Percentiles rank a stretch among this genome's conserved stretches.
These are phyloP conservation scores for Fusarium newnesense DNA, from an alignment of 2,329 filamentous ascomycete species.

Conservation along the genomic window DNA sequence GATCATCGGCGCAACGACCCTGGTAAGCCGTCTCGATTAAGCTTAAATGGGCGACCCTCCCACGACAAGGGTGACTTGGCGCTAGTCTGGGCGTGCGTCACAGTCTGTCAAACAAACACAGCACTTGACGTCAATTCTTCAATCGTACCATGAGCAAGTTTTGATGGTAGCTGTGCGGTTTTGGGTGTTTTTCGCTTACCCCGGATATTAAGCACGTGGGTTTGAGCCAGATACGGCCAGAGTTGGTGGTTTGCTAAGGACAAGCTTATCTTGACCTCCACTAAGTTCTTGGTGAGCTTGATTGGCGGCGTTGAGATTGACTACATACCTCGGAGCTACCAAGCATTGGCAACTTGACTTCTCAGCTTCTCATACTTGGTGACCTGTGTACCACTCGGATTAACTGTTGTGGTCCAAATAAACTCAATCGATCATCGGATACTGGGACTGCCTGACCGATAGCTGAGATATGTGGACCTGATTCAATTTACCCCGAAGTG, in stretches of 20 bases:
- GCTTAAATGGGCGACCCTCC: conserved; percentile 30
- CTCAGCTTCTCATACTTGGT: no score
- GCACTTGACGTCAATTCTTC: conserved; percentile 31
- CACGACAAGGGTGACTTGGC: conserved; percentile 25
- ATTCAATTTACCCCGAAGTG: conserved; percentile 13
- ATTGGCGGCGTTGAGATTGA: background rate
- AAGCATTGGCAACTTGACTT: background rate
- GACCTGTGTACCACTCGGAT: background rate
- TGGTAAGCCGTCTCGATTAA: conserved; percentile 19
- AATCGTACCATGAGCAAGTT: background rate
- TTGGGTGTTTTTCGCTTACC: background rate
- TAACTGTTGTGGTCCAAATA: background rate
- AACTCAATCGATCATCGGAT: background rate
- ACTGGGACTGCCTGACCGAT: background rate
- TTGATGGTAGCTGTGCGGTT: background rate
- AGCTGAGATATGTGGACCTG: background rate
- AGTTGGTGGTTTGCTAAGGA: background rate
- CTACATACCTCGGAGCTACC: background rate
- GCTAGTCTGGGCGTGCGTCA: conserved; percentile 37
- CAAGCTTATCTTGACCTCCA: background rate
- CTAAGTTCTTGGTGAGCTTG: background rate
- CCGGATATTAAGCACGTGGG: background rate
- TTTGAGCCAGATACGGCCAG: background rate
- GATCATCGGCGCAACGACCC: conserved; percentile 4
- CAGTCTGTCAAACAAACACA: conserved; percentile 7